Conservation (phyloP, 202 grass and related monocot genomes). For the Saccharum hybrid region DNA sequence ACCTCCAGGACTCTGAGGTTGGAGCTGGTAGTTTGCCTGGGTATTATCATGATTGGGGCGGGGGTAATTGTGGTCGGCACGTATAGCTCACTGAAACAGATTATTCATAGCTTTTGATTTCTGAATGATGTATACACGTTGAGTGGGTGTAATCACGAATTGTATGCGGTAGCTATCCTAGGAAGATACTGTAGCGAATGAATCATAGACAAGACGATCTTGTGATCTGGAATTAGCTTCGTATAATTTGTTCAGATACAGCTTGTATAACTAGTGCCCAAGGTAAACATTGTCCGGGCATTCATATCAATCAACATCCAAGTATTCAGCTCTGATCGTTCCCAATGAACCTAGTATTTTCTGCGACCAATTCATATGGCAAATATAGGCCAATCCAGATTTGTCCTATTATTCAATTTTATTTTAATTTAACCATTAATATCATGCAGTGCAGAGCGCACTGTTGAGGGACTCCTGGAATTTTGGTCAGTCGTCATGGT, state of each 20-base stretch:
- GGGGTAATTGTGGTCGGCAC: conserved; percentile 65
- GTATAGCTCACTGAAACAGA: conserved; percentile 69
- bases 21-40: conserved; percentile 53
- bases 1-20: conserved; percentile 47
- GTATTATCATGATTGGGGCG: conserved; percentile 56
- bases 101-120: conserved; percentile 61
- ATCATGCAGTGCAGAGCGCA: neutral
- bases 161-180: neutral
- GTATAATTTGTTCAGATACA: neutral
- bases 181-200: neutral
- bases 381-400: no score
- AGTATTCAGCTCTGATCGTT: neutral
- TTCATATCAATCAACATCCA: neutral
- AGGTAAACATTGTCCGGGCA: neutral
- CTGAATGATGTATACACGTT: neutral
- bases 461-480: neutral
- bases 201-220: neutral
- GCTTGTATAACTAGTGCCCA: neutral
- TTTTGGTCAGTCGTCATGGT: neutral
- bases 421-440: no score
- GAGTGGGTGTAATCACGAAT: neutral
- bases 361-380: no score
- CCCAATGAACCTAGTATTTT: neutral
- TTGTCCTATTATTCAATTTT: no score
- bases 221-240: neutral